Evolutionary conservation across 2,329 filamentous ascomycete genomes (phyloP).

Genomic region (Esteya vermicola): DNA sequence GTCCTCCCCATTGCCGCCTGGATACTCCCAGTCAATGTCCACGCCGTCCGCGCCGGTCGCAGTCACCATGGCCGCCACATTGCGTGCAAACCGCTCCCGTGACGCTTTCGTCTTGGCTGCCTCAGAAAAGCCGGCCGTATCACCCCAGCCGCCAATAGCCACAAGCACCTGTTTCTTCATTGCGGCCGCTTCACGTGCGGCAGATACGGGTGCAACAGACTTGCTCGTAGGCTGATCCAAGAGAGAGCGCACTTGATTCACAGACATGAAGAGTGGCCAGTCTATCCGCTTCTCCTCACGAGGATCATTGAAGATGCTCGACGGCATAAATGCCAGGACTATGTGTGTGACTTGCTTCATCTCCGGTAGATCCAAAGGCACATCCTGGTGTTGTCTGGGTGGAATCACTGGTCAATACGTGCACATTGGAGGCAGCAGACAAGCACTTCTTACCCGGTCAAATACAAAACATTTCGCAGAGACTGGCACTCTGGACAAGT

Average conservation of each 20-base stretch:
- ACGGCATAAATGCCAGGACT: conserved; percentile 42
- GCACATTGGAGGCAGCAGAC: too few relatives aligned
- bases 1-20: conserved; percentile 52
- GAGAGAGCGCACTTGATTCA: conserved; percentile 29
- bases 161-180: conserved; percentile 56
- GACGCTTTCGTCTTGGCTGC: conserved; percentile 37
- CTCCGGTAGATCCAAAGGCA: conserved; percentile 20
- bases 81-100: conserved; percentile 45
- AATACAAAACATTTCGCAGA: conserved; percentile 28
- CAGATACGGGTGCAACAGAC: too few relatives aligned
- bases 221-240: conserved; percentile 39
- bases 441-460: conserved; percentile 28
- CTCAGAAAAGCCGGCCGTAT: conserved; percentile 46
- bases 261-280: conserved; percentile 40
- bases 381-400: conserved; percentile 30
- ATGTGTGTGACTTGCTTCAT: conserved; percentile 38
- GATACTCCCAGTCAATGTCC: conserved; percentile 56
- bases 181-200: too few relatives aligned
- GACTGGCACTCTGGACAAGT: background rate
- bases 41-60: conserved; percentile 48
- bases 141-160: conserved; percentile 64
- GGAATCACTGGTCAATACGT: background rate
- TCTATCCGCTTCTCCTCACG: conserved; percentile 18
- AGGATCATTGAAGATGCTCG: conserved; percentile 33
- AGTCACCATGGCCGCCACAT: conserved; percentile 48